Percentiles rank a stretch among this genome's conserved stretches.
Evolutionary conservation across 495 filamentous ascomycete species (phyloP).

Genomic region (Symbiotaphrina buchneri): DNA sequence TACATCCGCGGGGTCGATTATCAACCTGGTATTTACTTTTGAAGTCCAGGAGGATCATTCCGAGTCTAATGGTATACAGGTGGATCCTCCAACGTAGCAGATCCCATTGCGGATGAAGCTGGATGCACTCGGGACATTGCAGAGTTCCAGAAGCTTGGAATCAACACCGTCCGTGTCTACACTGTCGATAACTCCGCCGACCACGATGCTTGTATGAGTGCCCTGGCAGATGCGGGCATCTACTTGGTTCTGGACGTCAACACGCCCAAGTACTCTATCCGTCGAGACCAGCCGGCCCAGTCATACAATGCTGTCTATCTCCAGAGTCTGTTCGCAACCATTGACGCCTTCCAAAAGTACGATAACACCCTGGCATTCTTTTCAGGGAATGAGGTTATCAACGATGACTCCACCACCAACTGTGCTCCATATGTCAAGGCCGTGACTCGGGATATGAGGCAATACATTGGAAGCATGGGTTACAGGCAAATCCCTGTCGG

Average conservation of each 20-base stretch:
- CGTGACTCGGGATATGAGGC: conserved; percentile 73
- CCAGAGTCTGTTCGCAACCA: conserved; percentile 80
- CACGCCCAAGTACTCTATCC: conserved; percentile 60
- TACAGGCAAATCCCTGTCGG: conserved; percentile 73
- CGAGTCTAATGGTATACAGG: conserved; percentile 12
- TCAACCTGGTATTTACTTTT: conserved; percentile 35
- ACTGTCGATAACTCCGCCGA: conserved; percentile 19
- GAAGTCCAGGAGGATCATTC: not conserved
- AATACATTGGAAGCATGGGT: conserved; percentile 54
- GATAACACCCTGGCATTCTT: conserved; percentile 86
- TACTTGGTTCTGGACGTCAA: conserved; percentile 28
- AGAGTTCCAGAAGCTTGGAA: conserved; percentile 22
- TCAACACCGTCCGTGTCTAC: conserved; percentile 24
- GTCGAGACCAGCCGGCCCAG: conserved; percentile 43
- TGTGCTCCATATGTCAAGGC: conserved; percentile 83
- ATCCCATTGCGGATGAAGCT: conserved; percentile 53
- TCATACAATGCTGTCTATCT: conserved; percentile 90
- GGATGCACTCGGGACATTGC: conserved; percentile 66
- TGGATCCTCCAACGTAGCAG: conserved; percentile 51
- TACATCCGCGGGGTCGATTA: conserved; percentile 93
- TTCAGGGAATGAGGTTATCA: conserved; percentile 93
- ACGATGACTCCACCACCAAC: conserved; percentile 50
- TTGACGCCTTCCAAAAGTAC: conserved; percentile 74
- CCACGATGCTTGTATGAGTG: conserved; percentile 12
- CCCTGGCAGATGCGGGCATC: conserved; percentile 10